Evolutionary conservation across 176 grass and related monocot species (phyloP), one percentile per base, ranked within the genome.

Genomic region (Elymus sibiricus): DNA sequence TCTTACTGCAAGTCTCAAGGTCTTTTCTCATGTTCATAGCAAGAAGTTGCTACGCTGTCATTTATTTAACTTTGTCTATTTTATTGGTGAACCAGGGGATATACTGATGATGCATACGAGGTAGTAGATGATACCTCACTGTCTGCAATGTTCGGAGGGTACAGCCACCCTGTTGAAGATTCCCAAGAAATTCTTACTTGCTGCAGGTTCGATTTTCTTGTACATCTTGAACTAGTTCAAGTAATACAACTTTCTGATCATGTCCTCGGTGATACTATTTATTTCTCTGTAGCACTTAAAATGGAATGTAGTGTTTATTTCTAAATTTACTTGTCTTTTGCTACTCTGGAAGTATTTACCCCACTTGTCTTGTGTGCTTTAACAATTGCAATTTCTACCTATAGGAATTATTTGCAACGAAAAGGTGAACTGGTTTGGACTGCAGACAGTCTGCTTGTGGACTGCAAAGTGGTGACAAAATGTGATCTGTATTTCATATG

Each of bases 401-500:
- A 40, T 0, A 84, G 59, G 71, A 31, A 84, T 31, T 65, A 64
- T 47, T 34, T 84, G 28, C 24, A 1, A 0, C n/a, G 13, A 46
- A 46, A 35, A 12, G 7, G 55, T 26, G 40, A 58, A 35, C 65
- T 44, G 34, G 67, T 40, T 70, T 70, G 66, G 66, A 22, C 32
- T 12, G 34, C 19, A 39, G 32, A n/a, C 10, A 39, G 9, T 21
- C 82, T n/a, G n/a, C n/a, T 84, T 3, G 42, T 76, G n/a, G 16
- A 37, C 27, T 84, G 59, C 28, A 51, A 76, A 34, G 40, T 35
- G 42, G 13, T n/a, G 12, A 64, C 28, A 12, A 51, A 11, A 65
- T 11, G 8, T 37, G 59, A 84, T 19, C 8, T 84, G 12, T 66
- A 38, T 76, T 84, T 84, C 10, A 26, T 84, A 44, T 84, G 82